These are phyloP conservation scores for Clitopilus hobsonii DNA, from an alignment of 768 basidiomycete species.

Conservation along the genomic window DNA sequence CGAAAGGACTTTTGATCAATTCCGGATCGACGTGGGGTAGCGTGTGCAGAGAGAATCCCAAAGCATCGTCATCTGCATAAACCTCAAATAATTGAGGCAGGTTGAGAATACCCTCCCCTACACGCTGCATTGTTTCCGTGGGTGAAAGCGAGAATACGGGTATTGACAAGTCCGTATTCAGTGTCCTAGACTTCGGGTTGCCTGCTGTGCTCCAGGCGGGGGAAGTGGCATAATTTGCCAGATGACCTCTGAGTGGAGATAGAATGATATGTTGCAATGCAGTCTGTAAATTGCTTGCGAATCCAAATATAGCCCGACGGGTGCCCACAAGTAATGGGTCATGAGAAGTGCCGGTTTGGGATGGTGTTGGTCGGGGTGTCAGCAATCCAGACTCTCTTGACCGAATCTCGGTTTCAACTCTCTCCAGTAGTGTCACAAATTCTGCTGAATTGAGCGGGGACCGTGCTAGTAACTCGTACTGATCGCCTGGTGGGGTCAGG, in stretches of 20 bases:
- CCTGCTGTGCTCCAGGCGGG: conserved; percentile 59
- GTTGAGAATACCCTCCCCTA: conserved; percentile 93
- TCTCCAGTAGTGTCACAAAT: conserved; percentile 57
- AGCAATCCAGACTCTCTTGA: conserved; percentile 11
- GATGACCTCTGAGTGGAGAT: conserved; percentile 71
- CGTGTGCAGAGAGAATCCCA: conserved; percentile 83
- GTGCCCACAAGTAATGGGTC: conserved; percentile 50
- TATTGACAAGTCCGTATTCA: conserved; percentile 57
- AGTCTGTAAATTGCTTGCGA: conserved; percentile 71
- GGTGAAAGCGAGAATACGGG: conserved; percentile 94
- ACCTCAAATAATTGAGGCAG: conserved; percentile 92
- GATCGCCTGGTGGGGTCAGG: conserved; percentile 61
- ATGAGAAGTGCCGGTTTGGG: conserved; percentile 24
- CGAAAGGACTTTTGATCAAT: conserved; percentile 40
- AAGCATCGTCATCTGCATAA: conserved; percentile 87
- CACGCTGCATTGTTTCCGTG: conserved; percentile 80
- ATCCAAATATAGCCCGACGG: conserved; percentile 50
- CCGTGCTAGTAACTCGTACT: conserved; percentile 72
- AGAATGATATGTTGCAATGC: conserved; percentile 82
- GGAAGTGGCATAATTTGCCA: conserved; percentile 64
- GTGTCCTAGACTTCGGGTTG: conserved; percentile 42
- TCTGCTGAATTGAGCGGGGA: conserved; percentile 82
- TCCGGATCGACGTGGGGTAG: conserved; percentile 67
- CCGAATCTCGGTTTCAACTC: conserved; percentile 38
- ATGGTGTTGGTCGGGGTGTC: conserved; percentile 19